Percentiles rank a stretch among this genome's conserved stretches.
These are phyloP conservation scores for Alternaria brassicae DNA, from an alignment of 2,329 filamentous ascomycete species.

Conservation along the genomic window DNA sequence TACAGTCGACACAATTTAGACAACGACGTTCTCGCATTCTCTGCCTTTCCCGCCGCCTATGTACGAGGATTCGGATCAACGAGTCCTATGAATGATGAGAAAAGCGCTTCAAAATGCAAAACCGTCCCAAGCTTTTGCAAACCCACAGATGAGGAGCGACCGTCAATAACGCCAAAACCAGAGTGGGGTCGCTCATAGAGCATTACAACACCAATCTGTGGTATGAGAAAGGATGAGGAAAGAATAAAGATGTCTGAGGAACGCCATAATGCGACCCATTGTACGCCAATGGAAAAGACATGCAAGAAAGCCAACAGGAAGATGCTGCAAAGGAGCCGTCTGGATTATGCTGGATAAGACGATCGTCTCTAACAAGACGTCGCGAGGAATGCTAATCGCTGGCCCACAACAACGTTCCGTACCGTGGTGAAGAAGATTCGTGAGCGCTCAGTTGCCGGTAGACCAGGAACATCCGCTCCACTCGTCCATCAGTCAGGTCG, in stretches of 20 bases:
- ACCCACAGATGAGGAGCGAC: conserved; percentile 32
- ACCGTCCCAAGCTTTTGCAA: conserved; percentile 42
- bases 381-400: conserved; percentile 28
- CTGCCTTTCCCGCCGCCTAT: conserved; percentile 28
- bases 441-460: conserved; percentile 42
- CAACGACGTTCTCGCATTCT: conserved; percentile 30
- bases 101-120: conserved; percentile 44
- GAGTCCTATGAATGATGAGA: conserved; percentile 29
- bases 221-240: conserved; percentile 24
- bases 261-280: conserved; percentile 27
- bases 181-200: conserved; percentile 42
- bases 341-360: conserved; percentile 37
- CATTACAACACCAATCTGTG: conserved; percentile 44
- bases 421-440: conserved; percentile 40
- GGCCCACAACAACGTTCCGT: conserved; percentile 38
- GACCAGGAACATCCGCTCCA: conserved; percentile 44
- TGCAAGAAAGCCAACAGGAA: conserved; percentile 40
- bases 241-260: conserved; percentile 28
- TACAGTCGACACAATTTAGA: conserved; percentile 16
- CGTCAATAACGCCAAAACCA: conserved; percentile 33
- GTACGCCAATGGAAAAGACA: conserved; percentile 41
- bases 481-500: conserved; percentile 43
- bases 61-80: conserved; percentile 32
- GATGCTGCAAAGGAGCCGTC: conserved; percentile 46
- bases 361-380: conserved; percentile 21